These are phyloP conservation scores for Plenodomus lindquistii DNA, from an alignment of 2,329 filamentous ascomycete genomes.

Conservation along the genomic window DNA sequence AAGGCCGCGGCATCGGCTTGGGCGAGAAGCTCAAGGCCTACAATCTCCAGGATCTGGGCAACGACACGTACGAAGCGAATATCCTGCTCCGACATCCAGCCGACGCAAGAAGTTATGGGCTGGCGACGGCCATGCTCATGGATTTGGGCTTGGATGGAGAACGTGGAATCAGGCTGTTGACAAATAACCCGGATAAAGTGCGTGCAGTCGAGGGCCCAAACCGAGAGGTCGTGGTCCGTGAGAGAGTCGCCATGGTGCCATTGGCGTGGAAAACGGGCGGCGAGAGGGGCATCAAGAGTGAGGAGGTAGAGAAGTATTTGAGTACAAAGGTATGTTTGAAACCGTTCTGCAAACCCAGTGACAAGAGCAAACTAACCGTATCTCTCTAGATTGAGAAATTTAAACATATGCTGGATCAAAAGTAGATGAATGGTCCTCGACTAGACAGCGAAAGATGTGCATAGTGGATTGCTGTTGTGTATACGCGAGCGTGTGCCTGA, in stretches of 20 bases:
- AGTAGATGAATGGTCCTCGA: too few species aligned
- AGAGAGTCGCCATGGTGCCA: slow-evolving; percentile 94
- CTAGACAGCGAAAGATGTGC: too few species aligned
- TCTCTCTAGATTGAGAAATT: slow-evolving; percentile 55
- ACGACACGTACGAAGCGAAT: slow-evolving; percentile 98
- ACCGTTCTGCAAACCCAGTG: slow-evolving; percentile 6
- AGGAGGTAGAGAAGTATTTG: slow-evolving; percentile 91
- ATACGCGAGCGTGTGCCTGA: too few species aligned
- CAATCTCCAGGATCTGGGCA: slow-evolving; percentile 93
- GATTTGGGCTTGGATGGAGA: slow-evolving; percentile 77
- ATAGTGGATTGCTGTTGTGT: too few species aligned
- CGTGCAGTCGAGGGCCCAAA: slow-evolving; percentile 90
- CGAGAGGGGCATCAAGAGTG: slow-evolving; percentile 78
- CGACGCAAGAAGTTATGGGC: slow-evolving; percentile 89
- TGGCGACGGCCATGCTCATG: slow-evolving; percentile 92
- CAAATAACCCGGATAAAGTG: slow-evolving; percentile 98
- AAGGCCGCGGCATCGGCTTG: slow-evolving; percentile 92
- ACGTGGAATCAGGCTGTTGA: slow-evolving; percentile 77
- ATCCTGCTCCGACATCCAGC: slow-evolving; percentile 87
- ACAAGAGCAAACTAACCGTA: slow-evolving; percentile 1
- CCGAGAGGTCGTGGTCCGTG: slow-evolving; percentile 82
- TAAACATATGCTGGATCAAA: slow-evolving; percentile 53
- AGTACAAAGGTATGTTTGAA: slow-evolving; percentile 77
- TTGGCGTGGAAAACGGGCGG: slow-evolving; percentile 84
- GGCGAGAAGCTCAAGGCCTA: slow-evolving; percentile 97